Conservation (phyloP, 371 early-diverging fungal species). For the Apophysomyces sp. region DNA sequence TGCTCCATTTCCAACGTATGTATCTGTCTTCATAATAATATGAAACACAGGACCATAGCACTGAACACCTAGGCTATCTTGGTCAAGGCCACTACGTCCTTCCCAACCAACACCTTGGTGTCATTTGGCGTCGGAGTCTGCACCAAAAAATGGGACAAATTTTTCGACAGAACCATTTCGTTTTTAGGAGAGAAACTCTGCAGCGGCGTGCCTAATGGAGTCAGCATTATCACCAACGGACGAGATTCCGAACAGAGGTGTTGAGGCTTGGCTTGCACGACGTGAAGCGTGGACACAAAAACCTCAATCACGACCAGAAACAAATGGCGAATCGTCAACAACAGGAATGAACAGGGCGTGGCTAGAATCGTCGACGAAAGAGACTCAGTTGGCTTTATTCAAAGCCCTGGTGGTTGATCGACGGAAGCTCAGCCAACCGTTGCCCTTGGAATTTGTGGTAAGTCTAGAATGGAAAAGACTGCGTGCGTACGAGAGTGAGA, state of each 20-base stretch:
- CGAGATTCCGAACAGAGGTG: not conserved
- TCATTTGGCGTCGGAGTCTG: too few relatives aligned
- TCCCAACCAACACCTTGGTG: too few relatives aligned
- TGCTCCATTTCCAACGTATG: too few relatives aligned
- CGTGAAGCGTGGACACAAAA: constrained; percentile 2
- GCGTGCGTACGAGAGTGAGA: too few relatives aligned
- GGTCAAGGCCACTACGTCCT: too few relatives aligned
- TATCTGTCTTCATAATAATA: too few relatives aligned
- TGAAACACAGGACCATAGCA: too few relatives aligned
- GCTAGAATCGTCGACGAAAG: not conserved
- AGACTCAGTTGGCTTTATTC: constrained; percentile 3
- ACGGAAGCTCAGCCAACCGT: not conserved
- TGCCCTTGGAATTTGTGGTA: constrained; percentile 10
- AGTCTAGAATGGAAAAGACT: not conserved
- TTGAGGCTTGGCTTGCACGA: constrained; percentile 7
- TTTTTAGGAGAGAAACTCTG: not conserved
- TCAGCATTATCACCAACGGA: not conserved
- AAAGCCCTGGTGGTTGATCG: constrained; percentile 8
- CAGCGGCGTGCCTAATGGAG: not conserved
- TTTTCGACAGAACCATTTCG: too few relatives aligned
- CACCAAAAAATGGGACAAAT: too few relatives aligned
- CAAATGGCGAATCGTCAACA: not conserved
- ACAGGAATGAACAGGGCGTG: not conserved
- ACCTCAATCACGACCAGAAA: not conserved
- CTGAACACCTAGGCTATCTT: too few relatives aligned